Base-by-base conservation (phyloP, 495 filamentous ascomycete species). In the Cercophora scortea region DNA sequence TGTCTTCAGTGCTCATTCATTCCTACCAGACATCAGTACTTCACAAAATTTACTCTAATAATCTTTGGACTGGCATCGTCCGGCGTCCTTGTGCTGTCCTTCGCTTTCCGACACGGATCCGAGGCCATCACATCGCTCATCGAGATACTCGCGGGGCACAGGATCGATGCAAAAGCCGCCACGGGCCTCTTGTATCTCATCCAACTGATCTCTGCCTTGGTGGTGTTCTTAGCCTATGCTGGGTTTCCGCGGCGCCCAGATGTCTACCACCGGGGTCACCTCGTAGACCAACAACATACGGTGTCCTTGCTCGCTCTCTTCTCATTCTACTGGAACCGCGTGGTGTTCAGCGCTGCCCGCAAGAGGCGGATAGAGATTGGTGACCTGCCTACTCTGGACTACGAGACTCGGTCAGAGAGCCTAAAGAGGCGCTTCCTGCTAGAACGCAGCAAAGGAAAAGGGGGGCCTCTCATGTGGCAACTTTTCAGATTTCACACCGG, bases 221-320 rank as follows among this genome's bases (percentile, higher is more conserved):
- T 50, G 0, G 32, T 54, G 13, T 36, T 60, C n/a, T 25, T 59
- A 40, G 53, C 61, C 49, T 61, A 63, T 52, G 51, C 70, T 46
- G 52, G 49, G 16, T 59, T 87, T 10, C 82, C 81, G 3, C 76
- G 84, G 25, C 76, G 83, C 10, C 84, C 85, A 6, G 67, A 80
- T 51, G 74, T 88, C 17, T 78, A 65, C 15, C 71, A 68, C 42
- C 58, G 64, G 18, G 77, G 72, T 10, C 56, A 67, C 15, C 47
- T 71, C 2, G 82, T 88, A 11, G 85, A 88, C 62, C 68, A 71
- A 39, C 79, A 85, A 60, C 64, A 67, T 36, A 81, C 80, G 0
- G 71, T 74, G 1, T 81, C 80, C 2, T 66, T 78, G 0, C 56
- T 82, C 6, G 65, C 63, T 32, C 72, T 78, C 17, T 78, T 78